These are phyloP conservation scores for Talaromyces sp. DNA, from an alignment of 2,329 filamentous ascomycete genomes.

Conservation along the genomic window DNA sequence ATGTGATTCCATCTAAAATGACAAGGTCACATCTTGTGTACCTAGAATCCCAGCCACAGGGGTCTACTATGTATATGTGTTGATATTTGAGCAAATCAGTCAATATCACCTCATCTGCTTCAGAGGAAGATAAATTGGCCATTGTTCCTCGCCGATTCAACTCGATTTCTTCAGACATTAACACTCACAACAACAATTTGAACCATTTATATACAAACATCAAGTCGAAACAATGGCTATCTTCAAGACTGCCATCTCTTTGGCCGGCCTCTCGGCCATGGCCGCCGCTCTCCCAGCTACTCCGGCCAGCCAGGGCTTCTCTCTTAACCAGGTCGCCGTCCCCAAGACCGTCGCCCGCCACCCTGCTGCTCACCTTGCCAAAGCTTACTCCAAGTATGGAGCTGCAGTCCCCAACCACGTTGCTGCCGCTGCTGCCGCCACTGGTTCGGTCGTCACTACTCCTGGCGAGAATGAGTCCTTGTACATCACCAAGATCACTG, in stretches of 20 bases:
- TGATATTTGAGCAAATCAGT: background rate
- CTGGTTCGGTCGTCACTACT: slow-evolving; percentile 24
- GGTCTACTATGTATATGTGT: background rate
- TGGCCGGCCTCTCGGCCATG: background rate
- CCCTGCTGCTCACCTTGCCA: background rate
- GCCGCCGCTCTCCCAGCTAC: background rate
- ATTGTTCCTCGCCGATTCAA: background rate
- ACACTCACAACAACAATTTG: background rate
- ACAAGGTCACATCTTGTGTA: background rate
- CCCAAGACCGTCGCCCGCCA: background rate
- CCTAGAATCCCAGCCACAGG: background rate
- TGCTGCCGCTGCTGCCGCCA: background rate
- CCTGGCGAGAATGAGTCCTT: slow-evolving; percentile 50
- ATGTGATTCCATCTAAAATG: background rate
- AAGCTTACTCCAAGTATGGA: background rate
- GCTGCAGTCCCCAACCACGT: background rate
- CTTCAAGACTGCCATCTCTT: background rate
- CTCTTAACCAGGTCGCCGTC: slow-evolving; percentile 1
- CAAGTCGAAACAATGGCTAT: background rate
- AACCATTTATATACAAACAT: background rate
- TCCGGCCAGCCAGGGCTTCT: background rate
- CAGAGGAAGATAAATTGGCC: background rate
- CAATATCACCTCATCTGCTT: background rate
- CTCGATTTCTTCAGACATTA: background rate
- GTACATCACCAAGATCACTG: slow-evolving; percentile 58